Conservation (phyloP, 2,329 filamentous ascomycete genomes). For the Microsporum canis region DNA sequence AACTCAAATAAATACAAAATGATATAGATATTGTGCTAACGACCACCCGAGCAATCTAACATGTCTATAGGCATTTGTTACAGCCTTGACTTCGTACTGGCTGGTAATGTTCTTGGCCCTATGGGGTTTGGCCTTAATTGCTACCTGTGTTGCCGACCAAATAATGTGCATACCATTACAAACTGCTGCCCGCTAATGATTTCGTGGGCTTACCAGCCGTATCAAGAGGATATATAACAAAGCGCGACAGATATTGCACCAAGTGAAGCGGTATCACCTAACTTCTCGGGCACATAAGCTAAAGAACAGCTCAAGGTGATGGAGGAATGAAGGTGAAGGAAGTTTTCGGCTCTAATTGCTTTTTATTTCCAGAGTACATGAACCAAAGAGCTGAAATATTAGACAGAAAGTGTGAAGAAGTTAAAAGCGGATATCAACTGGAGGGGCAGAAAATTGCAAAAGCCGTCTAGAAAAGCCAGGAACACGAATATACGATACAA, state of each 20-base stretch:
- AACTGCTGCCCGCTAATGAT: too few species aligned
- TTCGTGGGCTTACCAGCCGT: too few species aligned
- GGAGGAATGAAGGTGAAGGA: not conserved
- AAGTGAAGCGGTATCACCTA: not conserved
- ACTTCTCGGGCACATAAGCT: not conserved
- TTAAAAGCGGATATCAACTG: not conserved
- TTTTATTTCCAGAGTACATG: conserved; percentile 3
- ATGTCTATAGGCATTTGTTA: conserved; percentile 43
- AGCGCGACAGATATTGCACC: too few species aligned
- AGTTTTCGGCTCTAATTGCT: conserved; percentile 1
- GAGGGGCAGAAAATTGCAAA: not conserved
- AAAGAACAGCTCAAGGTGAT: not conserved
- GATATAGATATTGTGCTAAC: too few species aligned
- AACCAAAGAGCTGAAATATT: not conserved
- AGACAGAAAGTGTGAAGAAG: not conserved
- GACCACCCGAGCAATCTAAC: conserved; percentile 12
- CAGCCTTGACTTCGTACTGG: conserved; percentile 50
- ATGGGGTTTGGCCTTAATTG: conserved; percentile 51
- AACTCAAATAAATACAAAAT: too few species aligned
- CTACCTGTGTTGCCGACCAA: conserved; percentile 43
- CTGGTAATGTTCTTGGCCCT: conserved; percentile 55
- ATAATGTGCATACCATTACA: too few species aligned
- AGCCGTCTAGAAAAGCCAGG: not conserved
- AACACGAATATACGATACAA: not conserved
- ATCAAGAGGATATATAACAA: too few species aligned